Conservation (phyloP, 345 rosid genomes). For the Eucalyptus decipiens region DNA sequence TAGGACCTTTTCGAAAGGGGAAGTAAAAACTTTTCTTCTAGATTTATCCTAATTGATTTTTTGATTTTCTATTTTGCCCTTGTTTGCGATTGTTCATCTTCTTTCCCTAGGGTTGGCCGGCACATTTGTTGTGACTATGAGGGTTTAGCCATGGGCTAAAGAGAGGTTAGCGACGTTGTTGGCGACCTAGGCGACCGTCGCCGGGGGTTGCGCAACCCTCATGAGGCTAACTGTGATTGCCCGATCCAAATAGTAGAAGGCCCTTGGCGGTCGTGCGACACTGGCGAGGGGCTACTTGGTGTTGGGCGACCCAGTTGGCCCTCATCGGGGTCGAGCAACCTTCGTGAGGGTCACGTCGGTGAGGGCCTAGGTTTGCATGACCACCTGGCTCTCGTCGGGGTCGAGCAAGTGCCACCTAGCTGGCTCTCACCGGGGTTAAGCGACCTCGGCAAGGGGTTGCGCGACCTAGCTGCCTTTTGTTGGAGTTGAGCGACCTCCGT, state of each 20-base stretch:
- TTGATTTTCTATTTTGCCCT: too few species aligned
- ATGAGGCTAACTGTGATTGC: accelerated
- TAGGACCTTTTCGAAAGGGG: accelerated
- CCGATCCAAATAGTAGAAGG: accelerated
- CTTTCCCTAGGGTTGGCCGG: accelerated
- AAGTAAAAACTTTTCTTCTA: too few species aligned
- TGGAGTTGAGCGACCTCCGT: accelerated
- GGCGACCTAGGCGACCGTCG: accelerated
- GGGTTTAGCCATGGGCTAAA: too few species aligned
- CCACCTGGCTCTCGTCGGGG: accelerated
- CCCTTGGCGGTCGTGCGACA: accelerated
- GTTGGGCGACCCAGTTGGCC: accelerated
- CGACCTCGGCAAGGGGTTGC: accelerated
- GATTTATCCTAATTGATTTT: too few species aligned
- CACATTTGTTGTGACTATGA: too few species aligned
- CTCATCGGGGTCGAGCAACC: accelerated
- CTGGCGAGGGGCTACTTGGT: accelerated
- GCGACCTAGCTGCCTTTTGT: too few species aligned
- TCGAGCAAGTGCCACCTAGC: accelerated
- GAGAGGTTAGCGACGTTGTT: accelerated
- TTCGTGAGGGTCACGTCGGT: accelerated
- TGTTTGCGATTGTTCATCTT: too few species aligned
- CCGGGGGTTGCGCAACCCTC: accelerated
- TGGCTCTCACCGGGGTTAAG: accelerated
- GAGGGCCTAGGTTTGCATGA: too few species aligned